These are phyloP conservation scores for Daldinia decipiens DNA, from an alignment of 495 filamentous ascomycete genomes.

Conservation along the genomic window DNA sequence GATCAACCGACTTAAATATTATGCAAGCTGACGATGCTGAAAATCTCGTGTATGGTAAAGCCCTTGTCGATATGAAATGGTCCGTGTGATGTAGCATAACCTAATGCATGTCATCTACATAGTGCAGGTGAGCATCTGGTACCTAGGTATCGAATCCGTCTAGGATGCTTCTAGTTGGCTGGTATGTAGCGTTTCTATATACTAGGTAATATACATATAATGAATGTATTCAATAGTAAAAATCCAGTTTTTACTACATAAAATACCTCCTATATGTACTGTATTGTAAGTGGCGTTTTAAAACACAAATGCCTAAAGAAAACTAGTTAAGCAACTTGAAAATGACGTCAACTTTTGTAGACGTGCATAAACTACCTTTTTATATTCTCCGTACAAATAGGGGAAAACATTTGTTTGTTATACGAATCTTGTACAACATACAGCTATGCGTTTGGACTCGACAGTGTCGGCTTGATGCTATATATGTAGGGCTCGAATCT, in stretches of 20 bases:
- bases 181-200: neutral
- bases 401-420: neutral
- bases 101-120: slow-evolving; percentile 9
- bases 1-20: slow-evolving; percentile 1
- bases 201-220: neutral
- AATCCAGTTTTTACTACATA: neutral
- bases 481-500: neutral
- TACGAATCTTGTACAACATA: neutral
- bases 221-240: neutral
- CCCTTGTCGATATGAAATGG: slow-evolving; percentile 7
- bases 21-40: neutral
- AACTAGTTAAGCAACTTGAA: neutral
- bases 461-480: neutral
- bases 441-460: neutral
- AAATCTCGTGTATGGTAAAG: neutral
- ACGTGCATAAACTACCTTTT: neutral
- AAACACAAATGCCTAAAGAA: neutral
- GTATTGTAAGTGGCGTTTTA: neutral
- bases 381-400: slow-evolving; percentile 5
- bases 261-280: too few relatives aligned
- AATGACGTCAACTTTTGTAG: slow-evolving; percentile 8
- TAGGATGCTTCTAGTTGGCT: neutral
- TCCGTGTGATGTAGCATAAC: slow-evolving; percentile 5
- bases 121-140: neutral
- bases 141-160: neutral